Evolutionary conservation across 2,329 filamentous ascomycete species (phyloP).

Genomic region (Thelonectria olida): DNA sequence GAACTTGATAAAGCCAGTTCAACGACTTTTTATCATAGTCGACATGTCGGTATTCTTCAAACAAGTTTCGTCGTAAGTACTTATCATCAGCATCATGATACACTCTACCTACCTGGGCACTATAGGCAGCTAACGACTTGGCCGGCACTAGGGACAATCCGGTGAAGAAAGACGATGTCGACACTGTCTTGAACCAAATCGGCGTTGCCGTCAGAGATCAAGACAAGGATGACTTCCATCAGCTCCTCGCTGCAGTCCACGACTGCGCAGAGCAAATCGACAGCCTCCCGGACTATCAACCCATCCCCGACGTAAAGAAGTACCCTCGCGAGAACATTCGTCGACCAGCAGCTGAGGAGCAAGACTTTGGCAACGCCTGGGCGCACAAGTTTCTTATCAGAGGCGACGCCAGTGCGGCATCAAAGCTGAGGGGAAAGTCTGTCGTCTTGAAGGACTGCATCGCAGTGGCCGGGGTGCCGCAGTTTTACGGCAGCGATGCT

Average conservation of each 20-base stretch:
- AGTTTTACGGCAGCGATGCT: slow-evolving; percentile 61
- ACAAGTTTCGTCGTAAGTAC: slow-evolving; percentile 46
- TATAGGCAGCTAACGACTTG: no score
- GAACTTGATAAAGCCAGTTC: not conserved
- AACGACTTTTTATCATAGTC: not conserved
- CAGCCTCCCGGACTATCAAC: slow-evolving; percentile 57
- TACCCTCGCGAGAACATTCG: slow-evolving; percentile 57
- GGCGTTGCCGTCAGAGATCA: slow-evolving; percentile 47
- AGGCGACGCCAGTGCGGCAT: slow-evolving; percentile 37
- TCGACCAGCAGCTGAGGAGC: slow-evolving; percentile 50
- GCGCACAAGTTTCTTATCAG: slow-evolving; percentile 58
- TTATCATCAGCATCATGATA: no score
- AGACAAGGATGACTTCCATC: slow-evolving; percentile 55
- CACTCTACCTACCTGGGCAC: not conserved
- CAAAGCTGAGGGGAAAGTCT: slow-evolving; percentile 53
- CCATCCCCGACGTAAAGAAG: slow-evolving; percentile 48
- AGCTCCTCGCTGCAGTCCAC: slow-evolving; percentile 60
- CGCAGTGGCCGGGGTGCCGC: slow-evolving; percentile 62
- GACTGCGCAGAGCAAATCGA: slow-evolving; percentile 58
- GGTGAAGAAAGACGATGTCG: slow-evolving; percentile 50
- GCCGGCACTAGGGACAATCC: slow-evolving; percentile 51
- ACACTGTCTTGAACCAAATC: slow-evolving; percentile 46
- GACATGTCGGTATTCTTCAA: slow-evolving; percentile 52
- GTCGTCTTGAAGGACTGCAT: slow-evolving; percentile 65
- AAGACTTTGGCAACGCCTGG: slow-evolving; percentile 60